Base-by-base conservation (phyloP, 78 protist genomes). In the Monocercomonoides exilis region DNA sequence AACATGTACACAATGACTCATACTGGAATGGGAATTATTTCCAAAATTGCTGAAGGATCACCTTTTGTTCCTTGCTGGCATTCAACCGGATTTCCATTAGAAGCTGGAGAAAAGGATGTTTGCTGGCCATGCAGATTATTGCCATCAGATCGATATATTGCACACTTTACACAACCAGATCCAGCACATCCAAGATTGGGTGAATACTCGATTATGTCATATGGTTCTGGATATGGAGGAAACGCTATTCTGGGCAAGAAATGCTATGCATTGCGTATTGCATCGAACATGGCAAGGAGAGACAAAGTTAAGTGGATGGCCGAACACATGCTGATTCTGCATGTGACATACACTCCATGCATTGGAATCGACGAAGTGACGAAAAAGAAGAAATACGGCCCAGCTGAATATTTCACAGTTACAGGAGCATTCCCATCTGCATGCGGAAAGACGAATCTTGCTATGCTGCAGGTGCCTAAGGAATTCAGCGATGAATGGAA, bases 231-330 rank as follows among this genome's bases (percentile, higher is more conserved):
- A 5, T 94, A 95, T 35, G 97, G 97, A 45, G 97, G 97, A 33
- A 94, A 95, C 45, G 95, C 97, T n/a, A 85, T 95, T 2, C 91
- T 95, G 0, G 96, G 97, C 80, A 96, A 96, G 92, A 96, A 96
- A 88, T 94, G 96, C 85, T 77, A 70, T 6, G 96, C 97, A 0
- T 87, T 96, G 35, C 87, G 98, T 45, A 91, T 96, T n/a, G 98
- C 98, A 1, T 91, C 94, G 33, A 44, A 77, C 6, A 91, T 92
- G 81, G 94, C 89, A 46, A 38, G 36, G 0, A 92, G 89, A 1
- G 91, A 94, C n/a, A 42, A 33, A 21, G 3, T 36, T 2, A 96
- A 94, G 3, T 94, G 97, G 97, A 45, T 95, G 34, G 96, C 98
- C 38, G 98, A 96, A 89, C 98, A 96, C 90, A 93, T 94, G 96